Percentiles rank a stretch among this genome's conserved stretches.
phyloP scores from a whole-genome alignment of 306 rosid genomes.

The Morella rubra region DNA sequence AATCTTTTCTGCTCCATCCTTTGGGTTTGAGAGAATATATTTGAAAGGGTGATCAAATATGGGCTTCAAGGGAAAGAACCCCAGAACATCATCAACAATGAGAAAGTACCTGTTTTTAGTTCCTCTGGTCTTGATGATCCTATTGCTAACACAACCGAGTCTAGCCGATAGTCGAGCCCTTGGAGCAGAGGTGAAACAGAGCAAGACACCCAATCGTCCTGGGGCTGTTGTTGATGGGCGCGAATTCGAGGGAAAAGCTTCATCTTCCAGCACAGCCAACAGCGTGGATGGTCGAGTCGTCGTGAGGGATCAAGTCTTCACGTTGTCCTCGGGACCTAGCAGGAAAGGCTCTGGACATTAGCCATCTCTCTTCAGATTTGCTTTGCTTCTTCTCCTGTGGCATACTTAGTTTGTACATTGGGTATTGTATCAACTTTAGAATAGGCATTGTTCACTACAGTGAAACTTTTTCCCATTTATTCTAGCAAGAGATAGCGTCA shows the following conservation, averaged over 20 bases:
- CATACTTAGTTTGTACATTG: neutral
- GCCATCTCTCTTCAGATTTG: constrained; percentile 10
- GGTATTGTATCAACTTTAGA: neutral
- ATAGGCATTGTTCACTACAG: neutral
- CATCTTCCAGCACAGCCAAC: neutral
- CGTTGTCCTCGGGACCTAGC: constrained; percentile 85
- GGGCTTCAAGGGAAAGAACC: constrained; percentile 22
- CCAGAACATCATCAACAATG: constrained; percentile 38
- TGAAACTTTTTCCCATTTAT: neutral
- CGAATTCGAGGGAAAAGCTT: neutral
- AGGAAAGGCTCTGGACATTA: constrained; percentile 82
- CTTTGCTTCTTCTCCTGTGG: neutral
- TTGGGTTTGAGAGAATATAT: constrained; percentile 42
- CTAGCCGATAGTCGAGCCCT: constrained; percentile 42
- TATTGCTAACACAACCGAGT: constrained; percentile 29
- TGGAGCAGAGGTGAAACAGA: constrained; percentile 25
- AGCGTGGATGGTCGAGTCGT: constrained; percentile 27
- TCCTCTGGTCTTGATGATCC: constrained; percentile 28
- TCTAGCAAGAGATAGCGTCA: neutral
- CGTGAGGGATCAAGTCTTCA: constrained; percentile 30
- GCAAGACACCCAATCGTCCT: constrained; percentile 5
- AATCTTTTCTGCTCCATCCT: constrained; percentile 48
- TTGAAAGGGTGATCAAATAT: constrained; percentile 25
- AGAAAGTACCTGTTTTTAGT: constrained; percentile 24
- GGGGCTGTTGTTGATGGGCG: constrained; percentile 16